phyloP scores from a whole-genome alignment of 1,284 basidiomycete species.

The Fomitiporia mediterranea region DNA sequence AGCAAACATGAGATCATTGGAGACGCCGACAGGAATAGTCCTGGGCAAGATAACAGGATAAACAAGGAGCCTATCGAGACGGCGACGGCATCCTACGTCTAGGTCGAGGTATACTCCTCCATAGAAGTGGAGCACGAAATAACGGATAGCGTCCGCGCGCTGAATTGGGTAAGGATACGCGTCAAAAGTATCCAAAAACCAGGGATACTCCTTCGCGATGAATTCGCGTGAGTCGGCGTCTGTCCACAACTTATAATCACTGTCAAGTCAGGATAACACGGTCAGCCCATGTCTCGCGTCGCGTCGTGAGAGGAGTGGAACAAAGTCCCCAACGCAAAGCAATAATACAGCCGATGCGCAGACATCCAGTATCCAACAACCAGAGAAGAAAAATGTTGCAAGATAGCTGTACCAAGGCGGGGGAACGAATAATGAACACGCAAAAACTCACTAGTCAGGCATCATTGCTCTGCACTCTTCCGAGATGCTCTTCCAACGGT shows the following conservation, averaged over 20 bases:
- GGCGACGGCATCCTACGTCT: slow-evolving; percentile 92
- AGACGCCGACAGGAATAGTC: slow-evolving; percentile 95
- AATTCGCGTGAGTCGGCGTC: slow-evolving; percentile 89
- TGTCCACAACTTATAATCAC: slow-evolving; percentile 97
- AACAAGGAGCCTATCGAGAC: slow-evolving; percentile 82
- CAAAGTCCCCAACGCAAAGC: neutral
- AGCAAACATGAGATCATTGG: slow-evolving; percentile 96
- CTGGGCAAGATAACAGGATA: slow-evolving; percentile 91
- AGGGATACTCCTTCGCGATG: slow-evolving; percentile 82
- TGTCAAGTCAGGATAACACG: slow-evolving; percentile 33
- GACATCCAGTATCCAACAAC: neutral
- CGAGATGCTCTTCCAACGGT: slow-evolving; percentile 77
- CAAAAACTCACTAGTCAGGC: slow-evolving; percentile 84
- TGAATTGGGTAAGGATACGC: slow-evolving; percentile 92
- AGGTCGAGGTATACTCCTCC: slow-evolving; percentile 97
- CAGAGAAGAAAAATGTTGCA: slow-evolving; percentile 18
- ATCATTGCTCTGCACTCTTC: slow-evolving; percentile 82
- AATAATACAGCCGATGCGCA: neutral
- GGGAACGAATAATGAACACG: neutral
- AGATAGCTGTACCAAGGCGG: neutral
- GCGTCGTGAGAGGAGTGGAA: neutral
- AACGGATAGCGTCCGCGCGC: slow-evolving; percentile 95
- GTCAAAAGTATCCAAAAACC: slow-evolving; percentile 93
- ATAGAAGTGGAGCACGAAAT: slow-evolving; percentile 94
- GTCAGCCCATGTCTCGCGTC: neutral